Evolutionary conservation across 208 protist genomes (phyloP), one percentile per base, ranked within the genome.

Genomic region (Tritrichomonas foetus): DNA sequence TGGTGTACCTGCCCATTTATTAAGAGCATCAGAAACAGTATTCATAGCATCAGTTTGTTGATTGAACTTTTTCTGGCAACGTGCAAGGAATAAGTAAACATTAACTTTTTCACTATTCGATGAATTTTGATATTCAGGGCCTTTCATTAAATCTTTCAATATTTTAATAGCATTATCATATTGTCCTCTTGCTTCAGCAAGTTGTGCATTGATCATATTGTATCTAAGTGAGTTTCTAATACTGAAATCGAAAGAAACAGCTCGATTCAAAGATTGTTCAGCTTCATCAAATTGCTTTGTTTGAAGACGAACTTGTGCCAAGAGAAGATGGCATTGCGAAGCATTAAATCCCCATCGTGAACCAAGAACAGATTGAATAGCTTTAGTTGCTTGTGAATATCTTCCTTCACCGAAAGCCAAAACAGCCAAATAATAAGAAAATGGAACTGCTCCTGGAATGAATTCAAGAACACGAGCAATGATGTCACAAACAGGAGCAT

Each of bases 231-330:
- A 82, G 3, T 3, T 33, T 50, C 74, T 47, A 41, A 82, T 82
- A 14, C 74, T 41, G 41, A 82, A 82, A 36, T 82, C 74, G 25
- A 82, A 82, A 20, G 74, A 82, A 9, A 82, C 74, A 14, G 74
- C 74, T 82, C 74, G 47, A 36, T 82, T 82, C 14, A 82, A 41
- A n/a, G 33, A 33, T 30, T 25, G 41, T 44, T 82, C 74, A 0
- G 74, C 74, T n/a, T 82, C 74, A 53, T 82, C 74, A 44, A 50
- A 82, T 30, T 82, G 74, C 41, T 82, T 82, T 41, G 50, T 82
- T 30, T 82, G 74, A 20, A 82, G 25, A 20, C 74, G n/a, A 30
- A 82, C 50, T 82, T 82, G 74, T 5, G 74, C 74, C 3, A 82
- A 36, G 16, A 82, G 25, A 0, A 82, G 25, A 30, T 82, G 74